Percentiles rank a stretch among this genome's conserved stretches.
phyloP scores from a whole-genome alignment of 2,329 filamentous ascomycete species.

The Blastomyces gilchristii region DNA sequence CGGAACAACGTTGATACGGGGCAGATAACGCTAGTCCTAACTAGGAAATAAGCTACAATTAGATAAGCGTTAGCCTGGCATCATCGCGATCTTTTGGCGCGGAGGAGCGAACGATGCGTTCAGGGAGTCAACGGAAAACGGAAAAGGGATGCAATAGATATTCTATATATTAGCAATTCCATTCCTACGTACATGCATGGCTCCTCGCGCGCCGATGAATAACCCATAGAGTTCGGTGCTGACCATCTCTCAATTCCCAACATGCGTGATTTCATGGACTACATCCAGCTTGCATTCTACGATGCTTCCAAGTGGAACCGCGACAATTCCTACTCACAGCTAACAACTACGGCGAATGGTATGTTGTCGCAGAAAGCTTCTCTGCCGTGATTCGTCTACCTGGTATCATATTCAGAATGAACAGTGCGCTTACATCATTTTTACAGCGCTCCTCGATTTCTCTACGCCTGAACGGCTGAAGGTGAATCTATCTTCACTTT shows the following conservation, averaged over 20 bases:
- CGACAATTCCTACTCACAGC: constrained; percentile 81
- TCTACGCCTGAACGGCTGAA: constrained; percentile 73
- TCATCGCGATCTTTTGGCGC: background rate
- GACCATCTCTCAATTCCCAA: constrained; percentile 17
- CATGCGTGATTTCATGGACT: constrained; percentile 97
- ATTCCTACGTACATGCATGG: background rate
- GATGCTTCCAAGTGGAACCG: constrained; percentile 77
- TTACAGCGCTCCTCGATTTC: constrained; percentile 72
- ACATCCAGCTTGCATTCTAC: constrained; percentile 85
- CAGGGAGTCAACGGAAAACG: background rate
- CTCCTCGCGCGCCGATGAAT: background rate
- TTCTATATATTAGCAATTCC: background rate
- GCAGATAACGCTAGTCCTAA: constrained; percentile 23
- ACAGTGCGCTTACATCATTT: constrained; percentile 16
- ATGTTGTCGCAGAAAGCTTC: constrained; percentile 20
- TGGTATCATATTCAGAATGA: background rate
- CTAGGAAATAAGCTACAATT: constrained; percentile 26
- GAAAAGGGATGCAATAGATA: background rate
- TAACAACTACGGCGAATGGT: constrained; percentile 78
- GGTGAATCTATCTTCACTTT: constrained; percentile 80
- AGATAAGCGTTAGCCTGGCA: constrained; percentile 5
- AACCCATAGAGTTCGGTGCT: background rate
- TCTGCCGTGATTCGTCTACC: background rate
- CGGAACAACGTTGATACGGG: constrained; percentile 29
- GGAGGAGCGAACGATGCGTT: background rate